These are phyloP conservation scores for Suillus occidentalis DNA, from an alignment of 768 basidiomycete species.

Conservation along the genomic window DNA sequence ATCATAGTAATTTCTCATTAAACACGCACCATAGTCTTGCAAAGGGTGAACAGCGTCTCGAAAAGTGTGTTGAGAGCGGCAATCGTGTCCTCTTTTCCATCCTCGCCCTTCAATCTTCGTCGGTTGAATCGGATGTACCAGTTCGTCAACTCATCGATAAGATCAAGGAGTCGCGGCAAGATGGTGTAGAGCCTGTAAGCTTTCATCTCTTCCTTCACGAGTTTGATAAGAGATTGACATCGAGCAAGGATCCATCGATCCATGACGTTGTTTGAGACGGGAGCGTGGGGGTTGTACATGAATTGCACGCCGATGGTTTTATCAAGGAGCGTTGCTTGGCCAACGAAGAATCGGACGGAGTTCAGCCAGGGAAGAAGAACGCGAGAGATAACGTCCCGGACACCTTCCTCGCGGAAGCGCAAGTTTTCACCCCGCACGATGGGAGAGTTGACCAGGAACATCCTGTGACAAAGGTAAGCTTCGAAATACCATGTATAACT, in stretches of 20 bases:
- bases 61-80: constrained; percentile 93
- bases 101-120: constrained; percentile 91
- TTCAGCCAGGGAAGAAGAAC: constrained; percentile 98
- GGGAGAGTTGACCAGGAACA: constrained; percentile 99
- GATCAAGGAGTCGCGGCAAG: constrained; percentile 88
- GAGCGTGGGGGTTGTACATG: constrained; percentile 83
- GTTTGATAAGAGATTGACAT: constrained; percentile 94
- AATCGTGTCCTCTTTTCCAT: constrained; percentile 83
- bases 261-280: constrained; percentile 91
- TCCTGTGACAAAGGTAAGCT: constrained; percentile 45
- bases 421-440: constrained; percentile 98
- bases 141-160: constrained; percentile 96
- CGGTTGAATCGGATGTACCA: constrained; percentile 99
- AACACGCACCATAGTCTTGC: constrained; percentile 83
- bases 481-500: neutral
- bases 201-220: constrained; percentile 93
- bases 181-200: constrained; percentile 97
- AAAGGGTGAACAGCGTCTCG: constrained; percentile 91
- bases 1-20: neutral
- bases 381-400: constrained; percentile 94
- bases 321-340: constrained; percentile 86
- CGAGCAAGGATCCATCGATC: constrained; percentile 97
- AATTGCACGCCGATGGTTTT: constrained; percentile 79
- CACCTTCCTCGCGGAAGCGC: constrained; percentile 97
- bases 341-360: constrained; percentile 98